Evolutionary conservation across 495 filamentous ascomycete species (phyloP), one percentile per base, ranked within the genome.

Genomic region (Beverwykella pulmonaria): DNA sequence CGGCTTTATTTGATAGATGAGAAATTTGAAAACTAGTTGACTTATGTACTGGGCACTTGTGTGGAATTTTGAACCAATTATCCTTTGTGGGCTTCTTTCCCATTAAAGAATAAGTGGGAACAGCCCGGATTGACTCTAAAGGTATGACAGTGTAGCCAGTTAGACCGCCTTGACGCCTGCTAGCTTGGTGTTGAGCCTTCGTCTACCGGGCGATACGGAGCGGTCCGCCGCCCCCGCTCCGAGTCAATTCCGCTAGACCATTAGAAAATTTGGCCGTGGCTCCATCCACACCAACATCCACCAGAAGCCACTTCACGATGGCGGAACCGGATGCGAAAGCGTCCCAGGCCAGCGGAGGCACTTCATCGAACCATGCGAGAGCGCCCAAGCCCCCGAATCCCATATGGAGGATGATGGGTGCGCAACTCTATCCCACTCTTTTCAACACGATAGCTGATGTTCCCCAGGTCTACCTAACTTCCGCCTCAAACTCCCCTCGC

Each of bases 401-500:
- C 1, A 52, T 69, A 14, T 72, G 61, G 59, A 61, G 61, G 41
- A 69, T 69, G 67, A 72, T 72, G 70, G 70, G 70, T 69, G 36
- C 44, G 58, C 23, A 47, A 22, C 10, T 59, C 26, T 47, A 6
- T 32, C 15, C 39, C 25, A 27, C 4, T 23, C 22, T 9, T n/a
- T 48, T 4, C 57, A 20, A 17, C 14, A 14, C 26, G 15, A 46
- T 17, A 44, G 44, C 59, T 71, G 53, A 71, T 54, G n/a, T 7
- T 17, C 22, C 7, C 7, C 53, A 88, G 85, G 86, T 34, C 79
- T 98, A 61, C 92, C 93, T 25, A 88, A 84, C 58, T 82, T 95
- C 63, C 87, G 89, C 17, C 82, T 88, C 71, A 92, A 89, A 79
- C 86, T 99, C 10, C 94, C 94, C 20, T 99, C 94, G 14, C 88